Conservation (phyloP, 2,329 filamentous ascomycete genomes). For the Exophiala spinifera region DNA sequence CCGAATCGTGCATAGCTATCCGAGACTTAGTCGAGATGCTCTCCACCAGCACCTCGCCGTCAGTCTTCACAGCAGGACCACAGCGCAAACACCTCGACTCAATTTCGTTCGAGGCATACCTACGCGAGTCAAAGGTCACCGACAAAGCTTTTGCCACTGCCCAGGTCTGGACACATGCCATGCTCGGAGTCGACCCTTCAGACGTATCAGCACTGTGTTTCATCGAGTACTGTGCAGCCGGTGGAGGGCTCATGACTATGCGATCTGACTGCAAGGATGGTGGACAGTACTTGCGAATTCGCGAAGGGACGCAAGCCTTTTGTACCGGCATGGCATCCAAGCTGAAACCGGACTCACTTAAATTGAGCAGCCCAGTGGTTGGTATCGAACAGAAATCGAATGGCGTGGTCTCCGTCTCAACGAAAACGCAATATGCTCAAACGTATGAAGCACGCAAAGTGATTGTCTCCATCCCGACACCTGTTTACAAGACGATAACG, state of each 20-base stretch:
- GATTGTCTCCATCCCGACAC: slow-evolving; percentile 50
- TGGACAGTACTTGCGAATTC: slow-evolving; percentile 52
- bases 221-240: slow-evolving; percentile 54
- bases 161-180: slow-evolving; percentile 40
- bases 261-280: slow-evolving; percentile 52
- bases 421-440: slow-evolving; percentile 9
- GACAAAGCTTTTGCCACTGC: slow-evolving; percentile 33
- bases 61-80: slow-evolving; percentile 19
- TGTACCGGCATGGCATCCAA: slow-evolving; percentile 37
- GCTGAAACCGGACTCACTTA: slow-evolving; percentile 34
- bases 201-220: slow-evolving; percentile 55
- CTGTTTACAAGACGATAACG: slow-evolving; percentile 44
- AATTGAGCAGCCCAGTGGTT: slow-evolving; percentile 31
- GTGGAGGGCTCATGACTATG: slow-evolving; percentile 52
- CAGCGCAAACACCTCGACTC: slow-evolving; percentile 33
- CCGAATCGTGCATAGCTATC: slow-evolving; percentile 20
- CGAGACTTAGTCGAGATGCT: slow-evolving; percentile 19
- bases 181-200: slow-evolving; percentile 50
- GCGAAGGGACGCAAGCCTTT: slow-evolving; percentile 48
- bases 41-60: slow-evolving; percentile 13
- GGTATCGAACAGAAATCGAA: slow-evolving; percentile 32
- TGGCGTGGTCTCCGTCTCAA: slow-evolving; percentile 24
- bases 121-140: slow-evolving; percentile 32
- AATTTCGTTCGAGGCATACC: slow-evolving; percentile 40
- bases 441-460: slow-evolving; percentile 43